Conservation (phyloP, 208 protist genomes). For the Leishmania amazonensis region DNA sequence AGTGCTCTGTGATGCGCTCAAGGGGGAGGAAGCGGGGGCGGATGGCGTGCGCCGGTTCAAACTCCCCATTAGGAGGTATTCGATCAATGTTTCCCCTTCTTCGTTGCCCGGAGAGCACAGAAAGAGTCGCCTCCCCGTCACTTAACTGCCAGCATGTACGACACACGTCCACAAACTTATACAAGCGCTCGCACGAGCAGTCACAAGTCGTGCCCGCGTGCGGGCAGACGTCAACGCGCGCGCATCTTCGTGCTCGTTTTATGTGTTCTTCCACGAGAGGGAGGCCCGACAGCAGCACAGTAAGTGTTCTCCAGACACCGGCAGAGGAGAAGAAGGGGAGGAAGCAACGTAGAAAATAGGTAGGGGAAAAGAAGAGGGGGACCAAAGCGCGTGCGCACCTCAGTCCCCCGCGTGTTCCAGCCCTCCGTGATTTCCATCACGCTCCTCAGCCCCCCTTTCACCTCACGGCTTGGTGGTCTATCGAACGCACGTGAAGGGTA, state of each 20-base stretch:
- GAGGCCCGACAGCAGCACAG: conserved; percentile 71
- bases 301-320: conserved; percentile 16
- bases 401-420: neutral
- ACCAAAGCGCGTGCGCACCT: neutral
- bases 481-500: conserved; percentile 56
- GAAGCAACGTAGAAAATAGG: neutral
- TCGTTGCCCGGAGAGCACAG: neutral
- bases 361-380: neutral
- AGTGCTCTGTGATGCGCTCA: neutral
- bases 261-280: conserved; percentile 58
- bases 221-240: neutral
- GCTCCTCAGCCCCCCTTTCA: neutral
- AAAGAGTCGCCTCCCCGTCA: too few relatives aligned
- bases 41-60: neutral
- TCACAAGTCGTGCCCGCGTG: neutral
- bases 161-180: neutral
- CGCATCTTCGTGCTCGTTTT: neutral
- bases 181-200: neutral
- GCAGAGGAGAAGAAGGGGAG: neutral
- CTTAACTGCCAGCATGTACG: neutral
- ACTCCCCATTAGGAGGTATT: neutral
- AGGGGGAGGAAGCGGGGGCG: neutral
- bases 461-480: neutral
- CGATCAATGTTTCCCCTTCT: neutral
- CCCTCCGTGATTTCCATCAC: neutral